A percentile compares a stretch with the other conserved stretches of the same genome.
phyloP scores from a whole-genome alignment of 345 rosid genomes.

The Erucastrum elatum region DNA sequence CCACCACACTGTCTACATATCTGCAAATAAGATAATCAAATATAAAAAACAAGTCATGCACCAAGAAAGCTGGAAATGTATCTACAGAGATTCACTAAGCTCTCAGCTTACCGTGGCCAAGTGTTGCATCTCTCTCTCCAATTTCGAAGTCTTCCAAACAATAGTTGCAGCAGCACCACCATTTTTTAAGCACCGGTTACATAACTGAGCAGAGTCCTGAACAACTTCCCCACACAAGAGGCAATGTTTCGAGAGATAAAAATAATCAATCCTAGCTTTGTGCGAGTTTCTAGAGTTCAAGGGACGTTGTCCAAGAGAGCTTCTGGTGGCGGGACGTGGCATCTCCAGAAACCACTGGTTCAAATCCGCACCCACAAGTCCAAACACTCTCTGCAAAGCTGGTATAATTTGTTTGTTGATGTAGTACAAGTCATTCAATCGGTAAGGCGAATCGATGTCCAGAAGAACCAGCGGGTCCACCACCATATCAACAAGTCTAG shows the following conservation, averaged over 20 bases:
- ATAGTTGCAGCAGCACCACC: conserved; percentile 60
- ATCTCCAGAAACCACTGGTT: conserved; percentile 82
- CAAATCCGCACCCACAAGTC: conserved; percentile 82
- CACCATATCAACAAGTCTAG: conserved; percentile 90
- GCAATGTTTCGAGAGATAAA: conserved; percentile 88
- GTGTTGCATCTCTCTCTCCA: conserved; percentile 89
- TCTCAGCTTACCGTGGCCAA: conserved; percentile 55
- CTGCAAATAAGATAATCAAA: not conserved
- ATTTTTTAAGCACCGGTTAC: conserved; percentile 60
- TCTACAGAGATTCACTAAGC: not conserved
- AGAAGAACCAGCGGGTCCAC: conserved; percentile 84
- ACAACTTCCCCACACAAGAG: conserved; percentile 84
- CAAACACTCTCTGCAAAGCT: conserved; percentile 82
- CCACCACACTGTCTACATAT: not conserved
- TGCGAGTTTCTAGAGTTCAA: conserved; percentile 49
- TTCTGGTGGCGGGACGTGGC: conserved; percentile 76
- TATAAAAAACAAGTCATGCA: not conserved
- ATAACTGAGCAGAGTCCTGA: conserved; percentile 61
- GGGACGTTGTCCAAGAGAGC: conserved; percentile 56
- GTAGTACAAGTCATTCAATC: conserved; percentile 87
- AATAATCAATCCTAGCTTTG: conserved; percentile 72
- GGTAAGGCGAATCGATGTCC: conserved; percentile 69
- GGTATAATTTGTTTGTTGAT: conserved; percentile 94
- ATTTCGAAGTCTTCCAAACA: conserved; percentile 73
- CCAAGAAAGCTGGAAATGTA: not conserved